Percentiles rank a stretch among this genome's conserved stretches.
Evolutionary conservation across 805 yeast genomes (phyloP).

Genomic region (Clavispora fructus): DNA sequence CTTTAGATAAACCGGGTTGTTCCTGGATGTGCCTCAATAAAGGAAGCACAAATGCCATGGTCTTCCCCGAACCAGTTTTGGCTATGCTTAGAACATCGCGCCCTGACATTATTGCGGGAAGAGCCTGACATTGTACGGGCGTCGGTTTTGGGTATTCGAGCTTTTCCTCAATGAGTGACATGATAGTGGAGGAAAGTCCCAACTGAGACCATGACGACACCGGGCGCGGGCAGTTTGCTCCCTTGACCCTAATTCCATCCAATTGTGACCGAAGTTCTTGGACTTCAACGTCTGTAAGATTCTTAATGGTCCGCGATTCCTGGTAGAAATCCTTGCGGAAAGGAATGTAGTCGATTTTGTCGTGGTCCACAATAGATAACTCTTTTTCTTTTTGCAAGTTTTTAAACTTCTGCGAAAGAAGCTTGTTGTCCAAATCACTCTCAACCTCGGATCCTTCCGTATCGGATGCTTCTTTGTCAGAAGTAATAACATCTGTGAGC

Average conservation of each 20-base stretch:
- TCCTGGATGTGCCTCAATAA: slow-evolving; percentile 78
- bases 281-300: slow-evolving; percentile 51
- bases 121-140: slow-evolving; percentile 84
- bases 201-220: slow-evolving; percentile 74
- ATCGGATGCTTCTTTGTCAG: not conserved
- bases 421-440: slow-evolving; percentile 26
- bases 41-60: slow-evolving; percentile 82
- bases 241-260: slow-evolving; percentile 66
- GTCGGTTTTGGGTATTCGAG: slow-evolving; percentile 64
- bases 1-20: slow-evolving; percentile 49
- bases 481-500: not conserved
- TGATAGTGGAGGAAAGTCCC: slow-evolving; percentile 62
- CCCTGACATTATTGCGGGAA: slow-evolving; percentile 88
- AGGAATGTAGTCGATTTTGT: slow-evolving; percentile 41
- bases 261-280: slow-evolving; percentile 44
- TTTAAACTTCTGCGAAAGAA: slow-evolving; percentile 32
- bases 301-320: slow-evolving; percentile 50
- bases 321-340: slow-evolving; percentile 60
- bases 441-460: slow-evolving; percentile 6
- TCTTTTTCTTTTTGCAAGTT: slow-evolving; percentile 46
- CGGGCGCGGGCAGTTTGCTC: slow-evolving; percentile 57
- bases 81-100: slow-evolving; percentile 91
- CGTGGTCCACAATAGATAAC: slow-evolving; percentile 44
- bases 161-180: slow-evolving; percentile 46
- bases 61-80: slow-evolving; percentile 95